phyloP scores from a whole-genome alignment of 169 alveolate species.

The Plasmodium chabaudi region DNA sequence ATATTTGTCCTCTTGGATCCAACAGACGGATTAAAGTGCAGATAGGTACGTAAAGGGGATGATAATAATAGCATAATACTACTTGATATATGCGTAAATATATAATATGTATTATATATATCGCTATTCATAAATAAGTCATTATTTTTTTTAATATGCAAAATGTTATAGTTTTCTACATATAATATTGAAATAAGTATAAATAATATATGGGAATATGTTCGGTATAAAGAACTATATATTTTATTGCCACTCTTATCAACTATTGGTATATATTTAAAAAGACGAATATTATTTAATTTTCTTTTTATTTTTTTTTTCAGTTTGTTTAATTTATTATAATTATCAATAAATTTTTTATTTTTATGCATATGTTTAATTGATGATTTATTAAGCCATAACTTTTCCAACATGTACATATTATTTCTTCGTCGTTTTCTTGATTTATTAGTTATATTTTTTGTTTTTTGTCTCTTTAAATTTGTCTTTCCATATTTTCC shows the following conservation, averaged over 20 bases:
- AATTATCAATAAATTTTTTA: slow-evolving; percentile 3
- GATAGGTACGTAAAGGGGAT: slow-evolving; percentile 28
- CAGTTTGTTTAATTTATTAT: slow-evolving; percentile 45
- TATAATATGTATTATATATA: slow-evolving; percentile 61
- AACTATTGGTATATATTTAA: slow-evolving; percentile 28
- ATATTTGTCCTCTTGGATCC: background rate
- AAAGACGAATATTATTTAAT: slow-evolving; percentile 31
- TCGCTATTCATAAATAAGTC: slow-evolving; percentile 52
- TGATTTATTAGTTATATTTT: background rate
- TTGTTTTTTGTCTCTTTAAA: background rate
- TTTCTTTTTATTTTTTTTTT: slow-evolving; percentile 35
- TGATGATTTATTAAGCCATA: background rate
- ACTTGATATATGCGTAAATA: slow-evolving; percentile 62
- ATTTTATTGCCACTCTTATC: slow-evolving; percentile 36
- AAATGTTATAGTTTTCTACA: slow-evolving; percentile 74
- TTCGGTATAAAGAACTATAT: slow-evolving; percentile 34
- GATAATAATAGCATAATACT: slow-evolving; percentile 55
- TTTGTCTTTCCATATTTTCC: background rate
- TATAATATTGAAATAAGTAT: slow-evolving; percentile 49
- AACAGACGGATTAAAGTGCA: slow-evolving; percentile 43
- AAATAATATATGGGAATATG: slow-evolving; percentile 53
- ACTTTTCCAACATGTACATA: background rate
- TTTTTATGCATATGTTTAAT: background rate
- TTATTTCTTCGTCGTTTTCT: background rate
- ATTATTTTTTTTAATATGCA: slow-evolving; percentile 41